Percentiles rank a stretch among this genome's conserved stretches.
phyloP scores from a whole-genome alignment of 306 rosid genomes.

The Inga oerstediana region DNA sequence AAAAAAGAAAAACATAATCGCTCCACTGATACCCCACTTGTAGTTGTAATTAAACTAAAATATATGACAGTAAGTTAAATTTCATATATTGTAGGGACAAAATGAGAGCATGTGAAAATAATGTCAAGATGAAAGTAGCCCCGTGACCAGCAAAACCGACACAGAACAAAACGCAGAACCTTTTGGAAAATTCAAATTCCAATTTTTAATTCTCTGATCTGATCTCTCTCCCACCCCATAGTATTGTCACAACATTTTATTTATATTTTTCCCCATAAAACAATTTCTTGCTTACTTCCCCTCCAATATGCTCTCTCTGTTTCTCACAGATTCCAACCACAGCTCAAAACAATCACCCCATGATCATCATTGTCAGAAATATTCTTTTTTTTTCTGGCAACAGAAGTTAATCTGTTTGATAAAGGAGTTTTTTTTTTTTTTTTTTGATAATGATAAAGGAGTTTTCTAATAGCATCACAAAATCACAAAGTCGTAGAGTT shows the following conservation, averaged over 20 bases:
- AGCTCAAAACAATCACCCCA: slow-evolving; percentile 23
- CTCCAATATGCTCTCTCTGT: neutral
- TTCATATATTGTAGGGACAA: neutral
- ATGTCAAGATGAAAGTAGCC: slow-evolving; percentile 1
- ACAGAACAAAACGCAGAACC: neutral
- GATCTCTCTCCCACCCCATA: neutral
- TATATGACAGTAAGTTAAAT: neutral
- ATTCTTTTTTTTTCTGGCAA: no score
- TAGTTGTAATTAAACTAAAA: neutral
- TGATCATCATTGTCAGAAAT: slow-evolving; percentile 16
- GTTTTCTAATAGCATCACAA: no score
- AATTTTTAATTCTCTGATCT: neutral
- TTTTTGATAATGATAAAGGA: no score
- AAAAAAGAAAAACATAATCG: neutral
- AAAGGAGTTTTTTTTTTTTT: no score
- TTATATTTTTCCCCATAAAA: slow-evolving; percentile 26
- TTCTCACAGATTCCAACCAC: neutral
- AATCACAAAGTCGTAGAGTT: no score
- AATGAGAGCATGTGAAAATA: slow-evolving; percentile 28
- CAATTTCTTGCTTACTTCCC: neutral
- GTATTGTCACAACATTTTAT: neutral
- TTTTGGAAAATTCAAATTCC: no score
- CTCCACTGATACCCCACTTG: neutral
- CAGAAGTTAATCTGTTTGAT: no score
- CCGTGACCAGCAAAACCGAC: slow-evolving; percentile 39